Evolutionary conservation across 108 stramenopile species (phyloP).

Genomic region (Fragilaria radians): DNA sequence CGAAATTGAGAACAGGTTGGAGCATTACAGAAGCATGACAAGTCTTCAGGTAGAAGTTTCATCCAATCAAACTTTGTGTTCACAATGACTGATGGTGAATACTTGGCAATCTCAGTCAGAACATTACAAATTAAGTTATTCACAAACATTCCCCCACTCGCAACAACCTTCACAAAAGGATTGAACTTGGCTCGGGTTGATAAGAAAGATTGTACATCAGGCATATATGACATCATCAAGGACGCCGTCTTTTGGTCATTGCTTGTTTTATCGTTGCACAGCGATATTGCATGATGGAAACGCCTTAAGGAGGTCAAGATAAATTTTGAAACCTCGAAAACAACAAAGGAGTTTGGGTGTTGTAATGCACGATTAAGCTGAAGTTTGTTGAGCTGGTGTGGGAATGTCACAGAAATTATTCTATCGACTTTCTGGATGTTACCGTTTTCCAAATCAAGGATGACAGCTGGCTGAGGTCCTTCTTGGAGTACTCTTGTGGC

Average conservation of each 20-base stretch:
- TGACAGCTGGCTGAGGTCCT: slow-evolving; percentile 43
- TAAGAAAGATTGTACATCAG: slow-evolving; percentile 50
- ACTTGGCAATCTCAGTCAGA: slow-evolving; percentile 26
- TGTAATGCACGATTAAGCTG: too few species aligned
- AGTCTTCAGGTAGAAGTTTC: slow-evolving; percentile 45
- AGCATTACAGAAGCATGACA: slow-evolving; percentile 12
- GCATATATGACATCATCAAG: too few species aligned
- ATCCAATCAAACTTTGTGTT: slow-evolving; percentile 60
- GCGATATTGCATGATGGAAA: too few species aligned
- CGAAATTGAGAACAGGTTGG: slow-evolving; percentile 21
- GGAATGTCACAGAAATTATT: too few species aligned
- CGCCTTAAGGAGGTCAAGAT: too few species aligned
- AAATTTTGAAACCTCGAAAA: too few species aligned
- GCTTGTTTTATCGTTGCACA: too few species aligned
- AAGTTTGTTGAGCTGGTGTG: too few species aligned
- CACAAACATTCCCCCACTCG: slow-evolving; percentile 7
- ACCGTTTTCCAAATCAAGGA: too few species aligned
- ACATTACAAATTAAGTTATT: slow-evolving; percentile 14
- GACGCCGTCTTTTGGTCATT: too few species aligned
- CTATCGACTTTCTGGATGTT: too few species aligned
- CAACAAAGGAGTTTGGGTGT: too few species aligned
- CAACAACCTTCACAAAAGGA: slow-evolving; percentile 11
- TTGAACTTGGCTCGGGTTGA: slow-evolving; percentile 46
- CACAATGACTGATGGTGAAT: slow-evolving; percentile 24
- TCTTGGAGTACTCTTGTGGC: slow-evolving; percentile 35